Percentiles rank a stretch among this genome's conserved stretches.
Conservation (phyloP, 164 flowering plant genomes). For the Umbellularia californica region DNA sequence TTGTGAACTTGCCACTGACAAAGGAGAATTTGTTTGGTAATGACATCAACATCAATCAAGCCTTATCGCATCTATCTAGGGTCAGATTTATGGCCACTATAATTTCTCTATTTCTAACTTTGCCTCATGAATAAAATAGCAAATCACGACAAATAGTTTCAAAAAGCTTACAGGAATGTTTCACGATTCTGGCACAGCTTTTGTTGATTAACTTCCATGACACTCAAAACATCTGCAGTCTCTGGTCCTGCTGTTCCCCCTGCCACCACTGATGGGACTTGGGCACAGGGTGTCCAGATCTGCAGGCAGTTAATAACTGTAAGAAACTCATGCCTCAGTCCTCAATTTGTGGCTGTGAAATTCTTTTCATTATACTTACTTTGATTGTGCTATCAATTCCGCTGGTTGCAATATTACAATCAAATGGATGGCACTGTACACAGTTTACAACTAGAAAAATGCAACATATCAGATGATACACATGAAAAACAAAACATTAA, state of each 20-base stretch:
- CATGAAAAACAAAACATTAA: neutral
- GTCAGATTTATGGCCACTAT: no score
- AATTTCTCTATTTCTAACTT: no score
- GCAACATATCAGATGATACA: slow-evolving; percentile 7
- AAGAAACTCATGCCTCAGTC: slow-evolving; percentile 5
- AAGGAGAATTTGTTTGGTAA: neutral
- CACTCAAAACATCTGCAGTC: slow-evolving; percentile 55
- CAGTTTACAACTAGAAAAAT: slow-evolving; percentile 79
- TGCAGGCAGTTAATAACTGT: slow-evolving; percentile 23
- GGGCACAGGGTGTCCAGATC: slow-evolving; percentile 86
- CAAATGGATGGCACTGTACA: slow-evolving; percentile 91
- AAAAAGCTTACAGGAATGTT: slow-evolving; percentile 49
- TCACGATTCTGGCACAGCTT: slow-evolving; percentile 60
- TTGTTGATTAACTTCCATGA: slow-evolving; percentile 76
- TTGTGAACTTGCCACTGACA: neutral
- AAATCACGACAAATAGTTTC: slow-evolving; percentile 4
- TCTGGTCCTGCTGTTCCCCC: slow-evolving; percentile 78
- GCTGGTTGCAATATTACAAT: slow-evolving; percentile 85
- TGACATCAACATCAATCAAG: no score
- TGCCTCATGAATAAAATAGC: no score
- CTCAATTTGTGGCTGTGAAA: neutral
- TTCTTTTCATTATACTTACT: slow-evolving; percentile 31
- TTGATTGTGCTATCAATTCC: slow-evolving; percentile 93
- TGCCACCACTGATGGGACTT: slow-evolving; percentile 68
- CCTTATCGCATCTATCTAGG: no score